Evolutionary conservation across 2,329 filamentous ascomycete species (phyloP).

Genomic region (Calonectria fujianensis): DNA sequence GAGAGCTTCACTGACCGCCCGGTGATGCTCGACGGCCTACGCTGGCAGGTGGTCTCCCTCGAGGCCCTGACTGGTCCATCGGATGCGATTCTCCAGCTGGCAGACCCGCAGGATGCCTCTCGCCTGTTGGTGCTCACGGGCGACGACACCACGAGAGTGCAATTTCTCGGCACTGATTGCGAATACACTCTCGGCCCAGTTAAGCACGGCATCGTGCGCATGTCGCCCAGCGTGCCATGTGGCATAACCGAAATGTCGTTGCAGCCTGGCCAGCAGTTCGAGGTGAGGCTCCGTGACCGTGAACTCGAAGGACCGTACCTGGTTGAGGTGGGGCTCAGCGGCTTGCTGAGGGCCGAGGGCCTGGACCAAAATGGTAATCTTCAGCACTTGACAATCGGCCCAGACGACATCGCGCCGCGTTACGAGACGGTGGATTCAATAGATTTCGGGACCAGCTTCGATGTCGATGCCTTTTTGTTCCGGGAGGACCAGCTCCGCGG

Average conservation of each 20-base stretch:
- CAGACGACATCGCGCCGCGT: not conserved
- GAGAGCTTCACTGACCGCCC: not conserved
- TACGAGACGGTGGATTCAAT: not conserved
- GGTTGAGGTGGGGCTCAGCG: not conserved
- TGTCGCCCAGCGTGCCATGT: not conserved
- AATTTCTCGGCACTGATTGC: not conserved
- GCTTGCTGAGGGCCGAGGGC: not conserved
- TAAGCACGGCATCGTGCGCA: not conserved
- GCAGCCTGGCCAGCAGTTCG: not conserved
- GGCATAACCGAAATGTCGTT: not conserved
- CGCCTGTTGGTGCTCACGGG: not conserved
- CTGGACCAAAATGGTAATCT: not conserved
- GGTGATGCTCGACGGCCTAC: slow-evolving; percentile 16
- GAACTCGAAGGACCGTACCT: not conserved
- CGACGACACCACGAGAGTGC: not conserved
- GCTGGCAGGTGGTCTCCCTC: slow-evolving; percentile 14
- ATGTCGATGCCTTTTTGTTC: not conserved
- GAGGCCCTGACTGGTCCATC: not conserved
- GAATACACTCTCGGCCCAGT: not conserved
- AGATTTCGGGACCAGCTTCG: not conserved
- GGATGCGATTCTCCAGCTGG: not conserved
- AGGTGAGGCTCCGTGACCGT: not conserved
- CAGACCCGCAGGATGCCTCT: not conserved
- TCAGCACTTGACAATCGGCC: not conserved
- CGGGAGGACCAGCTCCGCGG: not conserved